phyloP scores from a whole-genome alignment of 1,284 basidiomycete genomes.

The Ustilago curta region DNA sequence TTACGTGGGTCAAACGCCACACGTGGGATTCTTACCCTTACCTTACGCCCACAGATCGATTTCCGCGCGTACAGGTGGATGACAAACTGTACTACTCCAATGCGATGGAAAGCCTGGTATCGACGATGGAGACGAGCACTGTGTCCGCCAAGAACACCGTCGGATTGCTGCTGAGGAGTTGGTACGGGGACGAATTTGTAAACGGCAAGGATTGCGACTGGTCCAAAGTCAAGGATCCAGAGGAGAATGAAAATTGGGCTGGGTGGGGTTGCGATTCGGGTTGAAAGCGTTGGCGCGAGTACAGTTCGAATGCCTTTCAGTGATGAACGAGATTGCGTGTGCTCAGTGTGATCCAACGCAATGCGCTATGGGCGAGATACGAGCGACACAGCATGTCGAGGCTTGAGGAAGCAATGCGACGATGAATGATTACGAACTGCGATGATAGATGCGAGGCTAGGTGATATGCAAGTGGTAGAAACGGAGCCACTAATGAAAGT shows the following conservation, averaged over 20 bases:
- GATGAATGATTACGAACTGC: not conserved
- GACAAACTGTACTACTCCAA: conserved; percentile 88
- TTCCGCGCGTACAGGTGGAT: conserved; percentile 81
- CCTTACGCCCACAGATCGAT: conserved; percentile 76
- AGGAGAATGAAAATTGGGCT: conserved; percentile 54
- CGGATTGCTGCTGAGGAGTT: conserved; percentile 53
- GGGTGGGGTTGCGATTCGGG: conserved; percentile 65
- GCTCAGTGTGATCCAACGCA: not conserved
- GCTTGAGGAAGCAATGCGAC: not conserved
- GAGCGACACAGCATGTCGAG: not conserved
- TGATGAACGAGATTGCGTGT: not conserved
- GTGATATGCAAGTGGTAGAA: not conserved
- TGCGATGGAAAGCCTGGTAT: conserved; percentile 76
- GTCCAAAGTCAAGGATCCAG: conserved; percentile 12
- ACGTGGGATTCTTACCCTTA: conserved; percentile 75
- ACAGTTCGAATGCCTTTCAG: not conserved
- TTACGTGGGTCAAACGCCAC: conserved; percentile 83
- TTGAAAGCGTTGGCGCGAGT: conserved; percentile 7
- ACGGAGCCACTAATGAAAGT: too few species aligned
- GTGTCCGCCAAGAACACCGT: conserved; percentile 81
- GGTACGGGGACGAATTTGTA: conserved; percentile 61
- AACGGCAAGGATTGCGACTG: conserved; percentile 53
- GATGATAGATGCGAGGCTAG: not conserved
- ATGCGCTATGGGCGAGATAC: not conserved
- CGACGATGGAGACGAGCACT: conserved; percentile 91